These are phyloP conservation scores for Penicillium canescens DNA, from an alignment of 495 filamentous ascomycete genomes.

Conservation along the genomic window DNA sequence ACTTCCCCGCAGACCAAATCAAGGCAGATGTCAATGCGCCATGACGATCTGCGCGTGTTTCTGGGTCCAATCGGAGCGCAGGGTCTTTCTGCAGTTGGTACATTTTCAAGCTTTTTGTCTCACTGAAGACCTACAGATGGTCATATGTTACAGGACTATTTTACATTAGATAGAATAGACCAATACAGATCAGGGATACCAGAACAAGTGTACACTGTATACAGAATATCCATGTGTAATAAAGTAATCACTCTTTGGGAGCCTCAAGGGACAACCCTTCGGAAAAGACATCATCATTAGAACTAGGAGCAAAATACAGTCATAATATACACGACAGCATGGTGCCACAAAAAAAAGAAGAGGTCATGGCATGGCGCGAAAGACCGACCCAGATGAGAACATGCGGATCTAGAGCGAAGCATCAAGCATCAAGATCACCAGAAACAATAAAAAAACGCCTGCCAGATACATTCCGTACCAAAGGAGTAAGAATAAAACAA, in stretches of 20 bases:
- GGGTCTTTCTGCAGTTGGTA: neutral
- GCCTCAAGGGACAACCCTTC: constrained; percentile 7
- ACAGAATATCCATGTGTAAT: no score
- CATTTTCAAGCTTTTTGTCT: neutral
- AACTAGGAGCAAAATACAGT: constrained; percentile 24
- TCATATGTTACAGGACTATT: no score
- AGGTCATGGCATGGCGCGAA: constrained; percentile 10
- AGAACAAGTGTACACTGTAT: no score
- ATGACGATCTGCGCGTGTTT: neutral
- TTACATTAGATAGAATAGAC: no score
- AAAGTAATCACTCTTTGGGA: neutral
- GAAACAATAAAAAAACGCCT: constrained; percentile 24
- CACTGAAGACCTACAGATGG: neutral
- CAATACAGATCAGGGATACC: no score
- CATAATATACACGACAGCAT: constrained; percentile 34
- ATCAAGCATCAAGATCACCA: constrained; percentile 10
- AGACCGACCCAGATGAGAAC: constrained; percentile 9
- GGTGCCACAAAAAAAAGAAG: constrained; percentile 8
- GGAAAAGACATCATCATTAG: constrained; percentile 28
- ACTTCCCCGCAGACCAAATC: constrained; percentile 7
- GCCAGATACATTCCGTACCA: constrained; percentile 22
- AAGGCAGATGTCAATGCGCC: constrained; percentile 5
- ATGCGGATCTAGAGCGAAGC: constrained; percentile 7
- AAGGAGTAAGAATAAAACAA: neutral
- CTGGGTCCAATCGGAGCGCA: neutral